Evolutionary conservation across 2,329 filamentous ascomycete species (phyloP).

Genomic region (Nannizziopsis barbatae): DNA sequence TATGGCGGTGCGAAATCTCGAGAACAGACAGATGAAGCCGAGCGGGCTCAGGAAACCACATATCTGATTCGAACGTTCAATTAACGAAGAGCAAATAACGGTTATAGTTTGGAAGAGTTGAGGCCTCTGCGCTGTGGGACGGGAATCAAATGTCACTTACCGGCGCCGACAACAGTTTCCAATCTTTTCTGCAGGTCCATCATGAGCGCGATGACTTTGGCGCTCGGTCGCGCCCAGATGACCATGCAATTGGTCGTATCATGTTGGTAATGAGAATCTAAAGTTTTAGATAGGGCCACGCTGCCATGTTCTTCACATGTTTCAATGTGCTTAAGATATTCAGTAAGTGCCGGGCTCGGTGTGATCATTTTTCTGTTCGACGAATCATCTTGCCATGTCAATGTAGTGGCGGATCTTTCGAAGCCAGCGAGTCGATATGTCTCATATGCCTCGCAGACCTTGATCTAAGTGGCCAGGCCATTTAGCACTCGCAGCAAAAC

Average conservation of each 20-base stretch:
- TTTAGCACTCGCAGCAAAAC: background rate
- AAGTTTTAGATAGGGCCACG: too few relatives aligned
- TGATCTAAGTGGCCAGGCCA: background rate
- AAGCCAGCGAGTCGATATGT: slow-evolving; percentile 7
- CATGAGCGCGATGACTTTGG: slow-evolving; percentile 3
- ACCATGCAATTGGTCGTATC: slow-evolving; percentile 10
- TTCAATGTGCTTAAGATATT: slow-evolving; percentile 1
- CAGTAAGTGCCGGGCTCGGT: slow-evolving; percentile 7
- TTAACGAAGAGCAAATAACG: background rate
- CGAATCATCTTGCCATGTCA: background rate
- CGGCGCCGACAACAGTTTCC: slow-evolving; percentile 3
- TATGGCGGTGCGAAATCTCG: slow-evolving; percentile 11
- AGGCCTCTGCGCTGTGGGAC: too few relatives aligned
- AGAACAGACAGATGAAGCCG: slow-evolving; percentile 10
- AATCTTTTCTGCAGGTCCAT: slow-evolving; percentile 5
- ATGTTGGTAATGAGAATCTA: slow-evolving; percentile 1
- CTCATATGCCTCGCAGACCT: slow-evolving; percentile 11
- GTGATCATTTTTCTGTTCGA: slow-evolving; percentile 2
- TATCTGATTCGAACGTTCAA: slow-evolving; percentile 1
- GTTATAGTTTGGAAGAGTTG: too few relatives aligned
- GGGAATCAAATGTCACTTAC: background rate
- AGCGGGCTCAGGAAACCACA: slow-evolving; percentile 11
- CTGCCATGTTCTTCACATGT: background rate
- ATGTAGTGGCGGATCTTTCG: background rate
- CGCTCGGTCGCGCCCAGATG: slow-evolving; percentile 11